phyloP scores from a whole-genome alignment of 2,329 filamentous ascomycete species.

The Nemania sp. region DNA sequence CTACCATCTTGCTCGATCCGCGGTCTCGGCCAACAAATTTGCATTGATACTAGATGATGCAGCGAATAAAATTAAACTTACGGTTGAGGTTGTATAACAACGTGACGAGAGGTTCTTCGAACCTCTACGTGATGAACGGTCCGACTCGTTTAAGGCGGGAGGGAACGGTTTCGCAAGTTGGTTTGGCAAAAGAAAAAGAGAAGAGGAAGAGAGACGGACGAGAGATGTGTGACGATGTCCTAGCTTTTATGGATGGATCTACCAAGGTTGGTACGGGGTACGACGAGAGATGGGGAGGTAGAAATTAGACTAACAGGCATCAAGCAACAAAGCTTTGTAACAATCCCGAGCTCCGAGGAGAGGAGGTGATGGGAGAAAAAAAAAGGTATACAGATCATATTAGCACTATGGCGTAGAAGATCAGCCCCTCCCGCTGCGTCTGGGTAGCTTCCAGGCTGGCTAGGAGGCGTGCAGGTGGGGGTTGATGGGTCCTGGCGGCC shows the following conservation, averaged over 20 bases:
- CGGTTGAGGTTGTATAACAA: conserved; percentile 2
- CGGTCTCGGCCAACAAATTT: conserved; percentile 4
- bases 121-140: conserved; percentile 20
- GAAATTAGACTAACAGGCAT: too few relatives aligned
- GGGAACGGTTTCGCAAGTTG: conserved; percentile 31
- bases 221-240: conserved; percentile 38
- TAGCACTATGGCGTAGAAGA: conserved; percentile 28
- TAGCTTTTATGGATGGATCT: conserved; percentile 42
- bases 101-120: background rate
- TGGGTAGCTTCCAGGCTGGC: conserved; percentile 23
- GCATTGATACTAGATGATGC: background rate
- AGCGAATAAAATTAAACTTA: conserved; percentile 25
- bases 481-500: conserved; percentile 31
- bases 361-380: conserved; percentile 28
- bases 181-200: conserved; percentile 41
- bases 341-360: conserved; percentile 24
- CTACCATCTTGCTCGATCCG: background rate
- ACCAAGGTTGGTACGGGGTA: conserved; percentile 13
- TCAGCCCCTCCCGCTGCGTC: conserved; percentile 33
- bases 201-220: conserved; percentile 31
- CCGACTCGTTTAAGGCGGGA: conserved; percentile 20
- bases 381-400: conserved; percentile 13
- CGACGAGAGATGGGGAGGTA: conserved; percentile 25
- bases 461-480: conserved; percentile 31
- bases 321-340: conserved; percentile 21